phyloP scores from a whole-genome alignment of 352 stramenopile species.

The Globisporangium polare region DNA sequence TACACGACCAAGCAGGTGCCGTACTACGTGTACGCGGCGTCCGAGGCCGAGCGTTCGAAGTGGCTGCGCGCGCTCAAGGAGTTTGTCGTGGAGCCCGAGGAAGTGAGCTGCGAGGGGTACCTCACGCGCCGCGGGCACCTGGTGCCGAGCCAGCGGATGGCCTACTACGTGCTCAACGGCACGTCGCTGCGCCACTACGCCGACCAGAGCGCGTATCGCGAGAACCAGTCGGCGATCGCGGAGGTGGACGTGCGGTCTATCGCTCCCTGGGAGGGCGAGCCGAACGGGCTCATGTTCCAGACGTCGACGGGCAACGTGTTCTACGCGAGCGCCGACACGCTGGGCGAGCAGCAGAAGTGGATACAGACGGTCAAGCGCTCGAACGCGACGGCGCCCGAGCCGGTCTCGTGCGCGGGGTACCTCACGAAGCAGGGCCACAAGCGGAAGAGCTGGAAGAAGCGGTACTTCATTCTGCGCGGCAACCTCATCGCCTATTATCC shows the following conservation, averaged over 20 bases:
- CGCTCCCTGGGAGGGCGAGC: conserved; percentile 73
- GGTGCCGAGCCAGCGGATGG: conserved; percentile 81
- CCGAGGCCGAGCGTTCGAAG: conserved; percentile 64
- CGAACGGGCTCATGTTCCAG: conserved; percentile 83
- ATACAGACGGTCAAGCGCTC: conserved; percentile 66
- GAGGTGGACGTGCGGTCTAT: conserved; percentile 82
- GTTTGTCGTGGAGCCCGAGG: conserved; percentile 81
- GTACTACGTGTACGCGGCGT: conserved; percentile 88
- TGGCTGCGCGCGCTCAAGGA: conserved; percentile 84
- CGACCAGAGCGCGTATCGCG: conserved; percentile 81
- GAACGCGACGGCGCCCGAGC: conserved; percentile 64
- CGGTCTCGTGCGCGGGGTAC: conserved; percentile 79
- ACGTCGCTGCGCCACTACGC: conserved; percentile 78
- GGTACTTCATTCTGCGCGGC: conserved; percentile 85
- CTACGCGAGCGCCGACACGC: conserved; percentile 76
- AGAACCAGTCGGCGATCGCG: conserved; percentile 81
- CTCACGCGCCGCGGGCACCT: conserved; percentile 84
- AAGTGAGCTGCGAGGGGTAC: conserved; percentile 85
- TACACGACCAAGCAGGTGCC: conserved; percentile 88
- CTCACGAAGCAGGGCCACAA: conserved; percentile 89
- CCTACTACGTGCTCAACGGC: conserved; percentile 85
- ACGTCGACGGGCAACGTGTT: conserved; percentile 83
- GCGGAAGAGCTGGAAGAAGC: conserved; percentile 90
- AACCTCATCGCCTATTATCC: conserved; percentile 75
- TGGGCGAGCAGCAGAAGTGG: conserved; percentile 82